A percentile compares a stretch with the other conserved stretches of the same genome.
phyloP scores from a whole-genome alignment of 169 alveolate genomes.

The Plasmodium coatneyi region DNA sequence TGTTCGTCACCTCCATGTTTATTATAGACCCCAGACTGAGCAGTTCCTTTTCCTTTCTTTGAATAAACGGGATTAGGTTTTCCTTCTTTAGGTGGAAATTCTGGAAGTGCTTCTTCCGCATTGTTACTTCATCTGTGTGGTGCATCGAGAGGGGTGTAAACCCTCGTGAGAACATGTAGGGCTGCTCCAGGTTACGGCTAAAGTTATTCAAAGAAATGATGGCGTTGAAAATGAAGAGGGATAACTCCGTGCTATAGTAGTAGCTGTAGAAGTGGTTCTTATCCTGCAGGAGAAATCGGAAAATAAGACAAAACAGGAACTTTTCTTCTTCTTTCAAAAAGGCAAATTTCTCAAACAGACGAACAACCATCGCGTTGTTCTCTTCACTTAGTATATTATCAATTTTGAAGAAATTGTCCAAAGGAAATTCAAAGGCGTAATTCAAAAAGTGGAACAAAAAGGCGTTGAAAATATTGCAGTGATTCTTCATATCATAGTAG shows the following conservation, averaged over 20 bases:
- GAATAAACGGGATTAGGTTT: neutral
- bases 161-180: neutral
- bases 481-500: slow-evolving; percentile 39
- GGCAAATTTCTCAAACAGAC: slow-evolving; percentile 8
- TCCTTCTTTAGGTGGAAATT: slow-evolving; percentile 7
- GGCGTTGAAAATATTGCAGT: slow-evolving; percentile 42
- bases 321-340: slow-evolving; percentile 48
- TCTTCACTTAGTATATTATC: slow-evolving; percentile 18
- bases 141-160: neutral
- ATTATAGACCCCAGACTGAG: neutral
- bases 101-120: neutral
- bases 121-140: neutral
- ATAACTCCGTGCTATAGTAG: slow-evolving; percentile 25
- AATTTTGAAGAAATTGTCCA: slow-evolving; percentile 65
- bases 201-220: slow-evolving; percentile 51
- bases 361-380: neutral
- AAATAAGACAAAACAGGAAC: slow-evolving; percentile 16
- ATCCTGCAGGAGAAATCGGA: slow-evolving; percentile 51
- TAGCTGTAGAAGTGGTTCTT: slow-evolving; percentile 61
- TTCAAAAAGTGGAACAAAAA: slow-evolving; percentile 52
- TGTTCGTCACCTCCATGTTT: neutral
- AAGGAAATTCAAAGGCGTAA: slow-evolving; percentile 67
- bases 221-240: slow-evolving; percentile 55
- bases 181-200: slow-evolving; percentile 14
- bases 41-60: slow-evolving; percentile 3